Conservation (phyloP, 148 eudicot genomes). For the Rhododendron griersonianum region DNA sequence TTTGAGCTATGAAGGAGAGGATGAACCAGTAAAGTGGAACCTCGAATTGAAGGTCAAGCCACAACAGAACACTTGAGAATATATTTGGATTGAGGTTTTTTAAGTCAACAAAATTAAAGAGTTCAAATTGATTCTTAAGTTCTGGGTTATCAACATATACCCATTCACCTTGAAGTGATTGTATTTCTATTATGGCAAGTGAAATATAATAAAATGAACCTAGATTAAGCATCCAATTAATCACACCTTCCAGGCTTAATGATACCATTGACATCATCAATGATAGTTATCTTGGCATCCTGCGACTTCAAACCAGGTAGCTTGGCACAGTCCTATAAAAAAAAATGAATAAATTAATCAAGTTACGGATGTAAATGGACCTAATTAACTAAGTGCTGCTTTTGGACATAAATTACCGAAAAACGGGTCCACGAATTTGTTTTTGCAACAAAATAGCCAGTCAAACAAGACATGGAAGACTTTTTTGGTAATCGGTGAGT, state of each 20-base stretch:
- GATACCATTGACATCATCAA: constrained; percentile 57
- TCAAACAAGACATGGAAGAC: not conserved
- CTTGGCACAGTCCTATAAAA: constrained; percentile 33
- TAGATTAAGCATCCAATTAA: not conserved
- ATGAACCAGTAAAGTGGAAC: not conserved
- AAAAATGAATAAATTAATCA: constrained; percentile 7
- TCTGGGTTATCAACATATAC: not conserved
- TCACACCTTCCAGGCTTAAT: constrained; percentile 74
- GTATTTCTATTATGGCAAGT: not conserved
- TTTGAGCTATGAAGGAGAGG: not conserved
- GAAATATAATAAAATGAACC: not conserved
- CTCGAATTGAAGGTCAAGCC: not conserved
- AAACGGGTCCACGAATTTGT: not conserved
- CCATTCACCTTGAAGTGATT: not conserved
- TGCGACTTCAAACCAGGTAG: not conserved
- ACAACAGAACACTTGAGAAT: not conserved
- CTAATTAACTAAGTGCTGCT: not conserved
- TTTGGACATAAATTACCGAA: not conserved
- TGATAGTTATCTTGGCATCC: constrained; percentile 32
- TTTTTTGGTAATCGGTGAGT: not conserved
- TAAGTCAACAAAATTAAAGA: not conserved
- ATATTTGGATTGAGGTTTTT: not conserved
- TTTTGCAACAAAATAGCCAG: not conserved
- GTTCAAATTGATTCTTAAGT: not conserved
- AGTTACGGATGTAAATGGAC: not conserved